These are phyloP conservation scores for Kodamaea plutei DNA, from an alignment of 1,139 yeast genomes.

Conservation along the genomic window DNA sequence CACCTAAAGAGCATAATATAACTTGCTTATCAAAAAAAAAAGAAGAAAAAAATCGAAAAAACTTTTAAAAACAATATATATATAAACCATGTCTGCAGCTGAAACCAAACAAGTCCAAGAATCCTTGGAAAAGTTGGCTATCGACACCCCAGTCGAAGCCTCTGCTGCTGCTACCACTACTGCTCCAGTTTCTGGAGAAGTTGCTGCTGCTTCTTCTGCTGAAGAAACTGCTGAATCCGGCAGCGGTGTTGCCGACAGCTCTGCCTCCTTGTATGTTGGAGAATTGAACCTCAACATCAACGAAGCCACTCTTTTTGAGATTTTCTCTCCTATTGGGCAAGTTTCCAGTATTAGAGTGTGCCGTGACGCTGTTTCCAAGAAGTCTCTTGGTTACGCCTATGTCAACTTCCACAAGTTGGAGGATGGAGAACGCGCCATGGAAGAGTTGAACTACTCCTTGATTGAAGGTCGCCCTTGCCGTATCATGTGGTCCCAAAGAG, in stretches of 20 bases:
- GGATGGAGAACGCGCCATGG: slow-evolving; percentile 94
- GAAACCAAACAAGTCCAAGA: slow-evolving; percentile 51
- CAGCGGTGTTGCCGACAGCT: slow-evolving; percentile 44
- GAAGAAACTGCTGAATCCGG: slow-evolving; percentile 29
- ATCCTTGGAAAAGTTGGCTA: slow-evolving; percentile 52
- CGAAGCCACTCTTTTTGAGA: slow-evolving; percentile 92
- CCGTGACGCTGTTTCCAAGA: slow-evolving; percentile 97
- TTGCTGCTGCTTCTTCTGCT: slow-evolving; percentile 16
- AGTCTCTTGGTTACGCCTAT: slow-evolving; percentile 97
- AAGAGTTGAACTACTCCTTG: slow-evolving; percentile 89
- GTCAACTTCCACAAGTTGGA: slow-evolving; percentile 89
- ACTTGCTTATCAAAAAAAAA: slow-evolving; percentile 2
- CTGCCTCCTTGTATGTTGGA: slow-evolving; percentile 95
- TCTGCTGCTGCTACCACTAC: slow-evolving; percentile 16
- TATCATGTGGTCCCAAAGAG: slow-evolving; percentile 99
- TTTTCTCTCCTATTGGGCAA: slow-evolving; percentile 92
- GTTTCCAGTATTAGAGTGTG: slow-evolving; percentile 97
- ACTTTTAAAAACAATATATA: slow-evolving; percentile 10
- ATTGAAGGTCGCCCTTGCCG: slow-evolving; percentile 98
- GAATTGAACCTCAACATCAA: slow-evolving; percentile 91
- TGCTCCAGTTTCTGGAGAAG: slow-evolving; percentile 7
- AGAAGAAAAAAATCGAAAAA: slow-evolving; percentile 8
- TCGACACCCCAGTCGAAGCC: slow-evolving; percentile 28
- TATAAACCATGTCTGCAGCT: slow-evolving; percentile 40
- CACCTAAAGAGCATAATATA: slow-evolving; percentile 2